Evolutionary conservation across 345 rosid species (phyloP).

Genomic region (Pistacia vera): DNA sequence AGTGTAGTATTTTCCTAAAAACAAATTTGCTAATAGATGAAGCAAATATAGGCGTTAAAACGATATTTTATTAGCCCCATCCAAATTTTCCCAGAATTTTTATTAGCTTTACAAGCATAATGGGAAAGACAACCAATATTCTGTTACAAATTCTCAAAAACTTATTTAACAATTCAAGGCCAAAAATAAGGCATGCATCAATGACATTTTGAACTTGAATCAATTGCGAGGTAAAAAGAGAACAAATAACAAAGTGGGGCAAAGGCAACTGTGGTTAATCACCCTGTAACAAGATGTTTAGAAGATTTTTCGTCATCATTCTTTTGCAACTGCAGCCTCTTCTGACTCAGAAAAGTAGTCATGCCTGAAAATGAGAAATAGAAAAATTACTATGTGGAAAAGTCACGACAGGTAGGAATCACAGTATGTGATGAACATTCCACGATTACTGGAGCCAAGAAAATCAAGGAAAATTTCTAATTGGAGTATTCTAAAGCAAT

Average conservation of each 20-base stretch:
- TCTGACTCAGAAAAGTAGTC: slow-evolving; percentile 51
- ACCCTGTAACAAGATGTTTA: slow-evolving; percentile 1
- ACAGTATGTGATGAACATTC: not conserved
- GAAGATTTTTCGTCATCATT: slow-evolving; percentile 41
- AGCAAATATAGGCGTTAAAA: no score
- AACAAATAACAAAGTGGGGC: not conserved
- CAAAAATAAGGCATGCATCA: slow-evolving; percentile 7
- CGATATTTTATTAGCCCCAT: slow-evolving; percentile 6
- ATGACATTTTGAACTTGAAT: slow-evolving; percentile 19
- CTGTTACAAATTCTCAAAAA: slow-evolving; percentile 13
- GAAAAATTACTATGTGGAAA: not conserved
- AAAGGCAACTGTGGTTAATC: not conserved
- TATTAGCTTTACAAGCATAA: slow-evolving; percentile 16
- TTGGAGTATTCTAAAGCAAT: not conserved
- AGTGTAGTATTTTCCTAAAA: no score
- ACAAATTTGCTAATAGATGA: no score
- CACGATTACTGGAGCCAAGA: not conserved
- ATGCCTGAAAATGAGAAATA: slow-evolving; percentile 44
- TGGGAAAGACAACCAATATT: not conserved
- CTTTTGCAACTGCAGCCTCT: slow-evolving; percentile 47
- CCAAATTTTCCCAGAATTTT: not conserved
- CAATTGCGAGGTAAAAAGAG: not conserved
- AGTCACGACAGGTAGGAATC: not conserved
- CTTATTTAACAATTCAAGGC: slow-evolving; percentile 15
- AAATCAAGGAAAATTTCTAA: not conserved